Percentiles rank a stretch among this genome's conserved stretches.
These are phyloP conservation scores for Tulasnella sp. DNA, from an alignment of 768 basidiomycete species.

Conservation along the genomic window DNA sequence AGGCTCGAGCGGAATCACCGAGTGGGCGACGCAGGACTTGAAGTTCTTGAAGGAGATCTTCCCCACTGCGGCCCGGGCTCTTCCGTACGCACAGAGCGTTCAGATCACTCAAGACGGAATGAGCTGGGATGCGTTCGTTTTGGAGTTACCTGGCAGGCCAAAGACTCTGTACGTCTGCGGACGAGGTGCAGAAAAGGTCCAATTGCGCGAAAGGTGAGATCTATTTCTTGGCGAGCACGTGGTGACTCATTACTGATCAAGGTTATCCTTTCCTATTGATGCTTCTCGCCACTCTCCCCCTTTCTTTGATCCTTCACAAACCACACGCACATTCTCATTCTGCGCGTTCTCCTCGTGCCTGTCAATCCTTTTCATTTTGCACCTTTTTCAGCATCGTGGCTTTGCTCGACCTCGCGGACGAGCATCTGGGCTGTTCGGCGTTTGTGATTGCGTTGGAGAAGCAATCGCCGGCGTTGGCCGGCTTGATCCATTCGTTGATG, in stretches of 20 bases:
- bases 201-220: slow-evolving; percentile 70
- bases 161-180: slow-evolving; percentile 80
- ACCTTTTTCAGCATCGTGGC: slow-evolving; percentile 57
- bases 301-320: background rate
- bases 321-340: background rate
- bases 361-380: slow-evolving; percentile 7
- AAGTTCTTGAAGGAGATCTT: slow-evolving; percentile 68
- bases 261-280: background rate
- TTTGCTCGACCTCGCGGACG: slow-evolving; percentile 78
- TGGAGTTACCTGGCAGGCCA: slow-evolving; percentile 46
- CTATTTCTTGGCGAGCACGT: background rate
- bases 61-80: slow-evolving; percentile 49
- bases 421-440: slow-evolving; percentile 63
- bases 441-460: slow-evolving; percentile 73
- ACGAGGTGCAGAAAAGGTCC: slow-evolving; percentile 67
- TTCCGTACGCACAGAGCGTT: slow-evolving; percentile 66
- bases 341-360: background rate
- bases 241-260: background rate
- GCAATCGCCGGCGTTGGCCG: slow-evolving; percentile 52
- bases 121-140: slow-evolving; percentile 66
- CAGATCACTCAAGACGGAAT: slow-evolving; percentile 55
- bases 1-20: background rate
- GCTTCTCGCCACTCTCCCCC: background rate
- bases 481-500: slow-evolving; percentile 79
- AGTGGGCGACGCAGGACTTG: background rate